Conservation (phyloP, 257 asterid genomes). For the Thymus quinquecostatus region DNA sequence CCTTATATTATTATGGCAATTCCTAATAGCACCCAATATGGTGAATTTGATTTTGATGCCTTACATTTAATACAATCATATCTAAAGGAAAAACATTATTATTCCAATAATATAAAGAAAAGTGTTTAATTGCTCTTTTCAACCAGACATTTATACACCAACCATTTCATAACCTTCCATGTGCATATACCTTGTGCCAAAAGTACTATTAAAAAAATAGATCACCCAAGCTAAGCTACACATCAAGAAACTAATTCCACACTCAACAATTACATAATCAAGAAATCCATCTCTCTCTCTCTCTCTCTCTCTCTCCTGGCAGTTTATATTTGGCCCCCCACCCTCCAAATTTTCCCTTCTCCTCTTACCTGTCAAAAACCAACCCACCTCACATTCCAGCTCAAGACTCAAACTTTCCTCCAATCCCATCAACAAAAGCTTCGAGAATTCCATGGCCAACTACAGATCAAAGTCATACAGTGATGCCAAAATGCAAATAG, state of each 20-base stretch:
- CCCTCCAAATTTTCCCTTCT: conserved; percentile 32
- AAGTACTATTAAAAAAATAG: neutral
- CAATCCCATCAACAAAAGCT: conserved; percentile 22
- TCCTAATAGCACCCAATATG: neutral
- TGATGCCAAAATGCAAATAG: conserved; percentile 42
- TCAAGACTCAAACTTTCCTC: conserved; percentile 27
- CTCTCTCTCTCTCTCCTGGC: neutral
- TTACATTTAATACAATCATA: neutral
- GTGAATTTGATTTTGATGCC: neutral
- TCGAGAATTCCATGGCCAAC: conserved; percentile 43
- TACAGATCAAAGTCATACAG: conserved; percentile 50
- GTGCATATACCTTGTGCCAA: neutral
- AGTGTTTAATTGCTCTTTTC: neutral
- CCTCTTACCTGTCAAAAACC: conserved; percentile 29
- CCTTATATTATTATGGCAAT: neutral
- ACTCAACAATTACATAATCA: conserved; percentile 26
- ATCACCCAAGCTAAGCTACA: conserved; percentile 20
- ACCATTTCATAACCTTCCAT: neutral
- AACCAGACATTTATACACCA: too few relatives aligned
- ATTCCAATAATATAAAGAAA: neutral
- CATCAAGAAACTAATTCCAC: conserved; percentile 18
- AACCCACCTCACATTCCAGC: conserved; percentile 24
- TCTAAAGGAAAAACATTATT: neutral
- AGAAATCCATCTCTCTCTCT: conserved; percentile 4
- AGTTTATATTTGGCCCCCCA: conserved; percentile 38